phyloP scores from a whole-genome alignment of 2,329 filamentous ascomycete genomes.

The Myriosclerotinia duriaeana region DNA sequence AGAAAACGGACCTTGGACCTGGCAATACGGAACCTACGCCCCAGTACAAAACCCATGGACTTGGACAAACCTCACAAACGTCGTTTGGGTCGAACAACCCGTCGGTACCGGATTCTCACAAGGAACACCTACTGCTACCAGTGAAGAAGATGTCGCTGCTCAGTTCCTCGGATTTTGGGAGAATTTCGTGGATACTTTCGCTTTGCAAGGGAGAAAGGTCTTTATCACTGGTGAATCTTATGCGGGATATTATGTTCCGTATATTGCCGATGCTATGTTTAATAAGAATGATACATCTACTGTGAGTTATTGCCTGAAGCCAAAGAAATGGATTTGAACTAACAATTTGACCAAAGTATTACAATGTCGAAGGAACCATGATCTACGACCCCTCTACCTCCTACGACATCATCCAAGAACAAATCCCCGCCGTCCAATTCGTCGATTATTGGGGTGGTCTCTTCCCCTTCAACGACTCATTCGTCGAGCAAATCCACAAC shows the following conservation, averaged over 20 bases:
- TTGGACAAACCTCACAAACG: slow-evolving; percentile 38
- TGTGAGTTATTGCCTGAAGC: slow-evolving; percentile 24
- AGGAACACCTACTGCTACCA: slow-evolving; percentile 57
- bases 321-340: slow-evolving; percentile 21
- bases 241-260: slow-evolving; percentile 67
- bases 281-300: slow-evolving; percentile 51
- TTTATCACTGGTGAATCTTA: slow-evolving; percentile 75
- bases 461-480: slow-evolving; percentile 63
- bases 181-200: slow-evolving; percentile 72
- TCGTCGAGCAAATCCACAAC: slow-evolving; percentile 52
- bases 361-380: slow-evolving; percentile 65
- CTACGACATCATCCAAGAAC: slow-evolving; percentile 46
- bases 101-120: slow-evolving; percentile 38
- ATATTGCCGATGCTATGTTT: slow-evolving; percentile 72
- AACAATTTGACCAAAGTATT: slow-evolving; percentile 52
- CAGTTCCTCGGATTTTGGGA: slow-evolving; percentile 78
- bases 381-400: slow-evolving; percentile 71
- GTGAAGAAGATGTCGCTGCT: slow-evolving; percentile 65
- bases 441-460: slow-evolving; percentile 60
- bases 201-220: slow-evolving; percentile 64
- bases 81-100: slow-evolving; percentile 40
- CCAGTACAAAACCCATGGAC: slow-evolving; percentile 37
- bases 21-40: slow-evolving; percentile 67
- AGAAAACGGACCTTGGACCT: slow-evolving; percentile 73
- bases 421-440: slow-evolving; percentile 56